These are phyloP conservation scores for Dinochytrium kinnereticum DNA, from an alignment of 371 early-diverging fungal species.

Conservation along the genomic window DNA sequence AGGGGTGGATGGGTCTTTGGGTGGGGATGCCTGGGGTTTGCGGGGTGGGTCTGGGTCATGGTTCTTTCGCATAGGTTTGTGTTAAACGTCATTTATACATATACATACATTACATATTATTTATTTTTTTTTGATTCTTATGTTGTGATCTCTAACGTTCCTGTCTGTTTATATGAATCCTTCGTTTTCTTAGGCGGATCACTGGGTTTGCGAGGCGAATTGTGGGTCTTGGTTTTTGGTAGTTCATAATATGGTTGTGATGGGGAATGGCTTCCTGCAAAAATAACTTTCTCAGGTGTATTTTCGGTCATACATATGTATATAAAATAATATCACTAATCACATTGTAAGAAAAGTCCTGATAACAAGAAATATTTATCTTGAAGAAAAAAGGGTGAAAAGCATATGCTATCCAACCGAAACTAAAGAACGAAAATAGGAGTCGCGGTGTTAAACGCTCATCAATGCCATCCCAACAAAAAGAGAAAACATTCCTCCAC, in stretches of 20 bases:
- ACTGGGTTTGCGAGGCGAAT: slow-evolving; percentile 1
- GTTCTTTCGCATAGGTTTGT: background rate
- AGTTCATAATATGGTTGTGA: background rate
- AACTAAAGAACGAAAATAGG: no score
- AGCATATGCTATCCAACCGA: no score
- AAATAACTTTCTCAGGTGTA: no score
- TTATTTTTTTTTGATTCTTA: background rate
- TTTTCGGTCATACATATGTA: no score
- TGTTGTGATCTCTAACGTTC: background rate
- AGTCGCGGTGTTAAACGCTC: no score
- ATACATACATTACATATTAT: background rate
- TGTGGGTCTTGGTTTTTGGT: slow-evolving; percentile 1
- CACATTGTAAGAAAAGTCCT: no score
- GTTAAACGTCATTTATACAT: background rate
- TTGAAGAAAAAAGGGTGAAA: no score
- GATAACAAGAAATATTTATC: no score
- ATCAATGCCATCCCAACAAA: no score
- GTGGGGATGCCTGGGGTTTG: slow-evolving; percentile 3
- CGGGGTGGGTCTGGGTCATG: background rate
- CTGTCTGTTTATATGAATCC: background rate
- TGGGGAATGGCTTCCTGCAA: no score
- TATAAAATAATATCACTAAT: no score
- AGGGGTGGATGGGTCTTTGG: background rate
- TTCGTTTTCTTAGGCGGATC: slow-evolving; percentile 1
- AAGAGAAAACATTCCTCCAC: no score